Evolutionary conservation across 805 yeast species (phyloP), one percentile per base, ranked within the genome.

Genomic region (Saturnispora gosingensis): DNA sequence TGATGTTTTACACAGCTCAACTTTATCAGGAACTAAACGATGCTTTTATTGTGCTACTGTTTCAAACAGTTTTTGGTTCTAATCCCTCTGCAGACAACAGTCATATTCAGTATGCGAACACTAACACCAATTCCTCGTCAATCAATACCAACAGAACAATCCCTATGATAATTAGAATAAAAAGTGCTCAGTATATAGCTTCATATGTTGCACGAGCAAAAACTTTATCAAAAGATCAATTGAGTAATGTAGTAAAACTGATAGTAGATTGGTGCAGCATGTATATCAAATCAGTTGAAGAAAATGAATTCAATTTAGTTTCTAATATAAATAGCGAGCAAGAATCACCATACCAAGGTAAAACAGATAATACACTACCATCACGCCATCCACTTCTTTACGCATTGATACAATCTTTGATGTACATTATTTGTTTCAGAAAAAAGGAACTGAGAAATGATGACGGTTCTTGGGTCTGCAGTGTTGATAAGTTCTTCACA

Each of bases 391-490:
- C 58, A n/a, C 27, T 55, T 67, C 86, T 93, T 56, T 91, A 91
- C 65, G 87, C 96, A 7, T 86, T 91, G 3, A 84, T 89, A 61
- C 99, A 91, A 68, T 88, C 96, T 0, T 71, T 93, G 52, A 73
- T 91, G 54, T 91, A 91, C 68, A 88, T 93, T 18, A 89, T 93
- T 65, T 91, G 98, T 64, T 91, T 91, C 68, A 77, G 97, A 57
- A 85, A 86, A 66, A 67, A 77, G 38, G 66, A 77, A 36, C 75
- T 91, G 56, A 52, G 56, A 32, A 57, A 53, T 18, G 52, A 40
- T 24, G 62, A 46, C 64, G 70, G 61, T 18, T 58, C 54, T 52
- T 89, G 97, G 96, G 91, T 83, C 61, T 79, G 88, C 58, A 81
- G 78, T 46, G 65, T 93, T 44, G 96, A 90, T 61, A 85, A 82